A percentile compares a stretch with the other conserved stretches of the same genome.
Conservation (phyloP, 805 yeast species). For the Candida nonsorbophila region DNA sequence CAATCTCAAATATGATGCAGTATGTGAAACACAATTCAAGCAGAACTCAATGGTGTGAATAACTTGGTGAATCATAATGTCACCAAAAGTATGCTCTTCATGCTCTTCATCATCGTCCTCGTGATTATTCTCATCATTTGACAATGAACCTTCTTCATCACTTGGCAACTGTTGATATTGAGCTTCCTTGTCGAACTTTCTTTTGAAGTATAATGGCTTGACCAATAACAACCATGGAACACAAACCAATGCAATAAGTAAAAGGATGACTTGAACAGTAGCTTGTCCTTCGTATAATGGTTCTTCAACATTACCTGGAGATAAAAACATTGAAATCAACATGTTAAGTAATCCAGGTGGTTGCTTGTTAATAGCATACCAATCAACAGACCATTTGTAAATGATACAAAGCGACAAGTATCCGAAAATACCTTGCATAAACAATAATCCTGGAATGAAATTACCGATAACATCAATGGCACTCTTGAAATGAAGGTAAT, state of each 20-base stretch:
- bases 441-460: conserved; percentile 87
- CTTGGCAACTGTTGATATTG: conserved; percentile 39
- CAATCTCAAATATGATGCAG: conserved; percentile 91
- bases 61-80: conserved; percentile 93
- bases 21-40: conserved; percentile 94
- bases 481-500: conserved; percentile 64
- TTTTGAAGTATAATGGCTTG: conserved; percentile 73
- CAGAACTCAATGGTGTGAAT: conserved; percentile 98
- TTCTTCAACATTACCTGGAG: conserved; percentile 87
- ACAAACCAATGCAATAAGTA: conserved; percentile 75
- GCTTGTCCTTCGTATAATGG: conserved; percentile 78
- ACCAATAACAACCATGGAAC: conserved; percentile 87
- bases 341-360: conserved; percentile 94
- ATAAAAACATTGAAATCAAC: conserved; percentile 90
- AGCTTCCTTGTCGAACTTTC: conserved; percentile 48
- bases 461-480: conserved; percentile 83
- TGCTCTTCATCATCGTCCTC: conserved; percentile 50
- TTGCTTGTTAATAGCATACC: conserved; percentile 69
- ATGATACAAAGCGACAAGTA: conserved; percentile 80
- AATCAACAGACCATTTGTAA: conserved; percentile 92
- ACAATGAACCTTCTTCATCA: conserved; percentile 21
- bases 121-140: conserved; percentile 40
- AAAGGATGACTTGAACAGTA: conserved; percentile 62
- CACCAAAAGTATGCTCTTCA: conserved; percentile 75
- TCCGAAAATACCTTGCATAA: conserved; percentile 96